Conservation (phyloP, 352 stramenopile genomes). For the Pythium utonaiense region DNA sequence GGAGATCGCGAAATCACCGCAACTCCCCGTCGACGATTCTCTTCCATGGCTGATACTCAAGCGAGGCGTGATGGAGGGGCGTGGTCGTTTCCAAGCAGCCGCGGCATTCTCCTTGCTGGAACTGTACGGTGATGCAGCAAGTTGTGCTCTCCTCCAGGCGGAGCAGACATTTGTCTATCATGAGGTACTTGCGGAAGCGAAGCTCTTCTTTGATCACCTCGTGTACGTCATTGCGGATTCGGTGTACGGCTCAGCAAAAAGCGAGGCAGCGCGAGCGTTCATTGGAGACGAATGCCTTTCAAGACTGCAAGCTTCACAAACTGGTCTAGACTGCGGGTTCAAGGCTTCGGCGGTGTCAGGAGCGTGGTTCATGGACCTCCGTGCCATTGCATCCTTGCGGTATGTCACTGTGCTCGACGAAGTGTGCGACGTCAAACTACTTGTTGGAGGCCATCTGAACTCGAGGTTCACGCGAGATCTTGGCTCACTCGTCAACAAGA, state of each 20-base stretch:
- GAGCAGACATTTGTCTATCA: slow-evolving; percentile 71
- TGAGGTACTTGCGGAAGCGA: slow-evolving; percentile 81
- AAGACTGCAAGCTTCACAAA: not conserved
- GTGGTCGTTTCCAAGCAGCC: not conserved
- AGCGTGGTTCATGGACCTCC: not conserved
- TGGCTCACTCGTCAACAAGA: slow-evolving; percentile 39
- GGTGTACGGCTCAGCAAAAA: slow-evolving; percentile 65
- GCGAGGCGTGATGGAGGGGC: slow-evolving; percentile 23
- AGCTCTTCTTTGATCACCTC: slow-evolving; percentile 77
- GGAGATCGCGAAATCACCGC: slow-evolving; percentile 53
- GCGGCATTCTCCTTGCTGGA: slow-evolving; percentile 58
- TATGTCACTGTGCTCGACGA: slow-evolving; percentile 59
- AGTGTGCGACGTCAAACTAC: slow-evolving; percentile 47
- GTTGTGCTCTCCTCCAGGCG: slow-evolving; percentile 43
- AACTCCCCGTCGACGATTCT: slow-evolving; percentile 82
- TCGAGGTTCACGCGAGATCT: slow-evolving; percentile 51
- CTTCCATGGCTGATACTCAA: slow-evolving; percentile 82
- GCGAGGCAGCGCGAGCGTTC: slow-evolving; percentile 18
- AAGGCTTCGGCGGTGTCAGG: not conserved
- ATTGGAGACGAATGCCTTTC: slow-evolving; percentile 4
- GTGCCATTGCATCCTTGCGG: slow-evolving; percentile 4
- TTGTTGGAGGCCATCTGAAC: slow-evolving; percentile 57
- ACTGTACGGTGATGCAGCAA: slow-evolving; percentile 82
- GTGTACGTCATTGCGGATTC: slow-evolving; percentile 61
- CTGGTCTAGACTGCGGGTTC: slow-evolving; percentile 10